Conservation (phyloP, 345 rosid species). For the Salix udensis region DNA sequence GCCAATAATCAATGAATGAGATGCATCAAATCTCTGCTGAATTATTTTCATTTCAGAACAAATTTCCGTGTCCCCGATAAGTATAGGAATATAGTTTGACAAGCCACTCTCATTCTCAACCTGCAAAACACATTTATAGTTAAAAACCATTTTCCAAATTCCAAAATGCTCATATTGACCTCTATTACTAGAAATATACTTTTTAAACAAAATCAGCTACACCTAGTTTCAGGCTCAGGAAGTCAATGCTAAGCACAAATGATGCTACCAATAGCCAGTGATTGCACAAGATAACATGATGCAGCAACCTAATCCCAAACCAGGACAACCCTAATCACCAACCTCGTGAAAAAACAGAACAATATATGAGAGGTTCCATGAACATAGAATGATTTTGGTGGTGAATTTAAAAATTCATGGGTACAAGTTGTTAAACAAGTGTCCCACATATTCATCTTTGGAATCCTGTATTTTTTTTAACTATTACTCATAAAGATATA, state of each 20-base stretch:
- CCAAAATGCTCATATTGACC: background rate
- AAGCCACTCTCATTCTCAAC: slow-evolving; percentile 86
- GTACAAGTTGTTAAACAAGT: background rate
- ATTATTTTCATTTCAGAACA: slow-evolving; percentile 72
- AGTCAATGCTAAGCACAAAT: background rate
- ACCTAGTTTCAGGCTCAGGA: background rate
- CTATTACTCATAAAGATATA: background rate
- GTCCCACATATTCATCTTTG: background rate
- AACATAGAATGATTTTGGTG: background rate
- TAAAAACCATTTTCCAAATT: background rate
- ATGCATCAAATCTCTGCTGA: slow-evolving; percentile 52
- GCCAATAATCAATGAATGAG: slow-evolving; percentile 30
- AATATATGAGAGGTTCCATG: background rate
- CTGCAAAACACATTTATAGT: slow-evolving; percentile 34
- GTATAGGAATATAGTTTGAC: slow-evolving; percentile 83
- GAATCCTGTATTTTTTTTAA: background rate
- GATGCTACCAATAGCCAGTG: background rate
- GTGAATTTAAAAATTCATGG: background rate
- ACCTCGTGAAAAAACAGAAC: background rate
- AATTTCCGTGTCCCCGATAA: slow-evolving; percentile 61
- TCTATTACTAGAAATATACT: background rate
- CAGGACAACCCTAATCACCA: background rate
- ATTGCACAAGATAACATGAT: background rate
- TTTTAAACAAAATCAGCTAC: background rate
- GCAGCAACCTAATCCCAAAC: background rate